These are phyloP conservation scores for Trametes sp. DNA, from an alignment of 1,284 basidiomycete genomes.

Conservation along the genomic window DNA sequence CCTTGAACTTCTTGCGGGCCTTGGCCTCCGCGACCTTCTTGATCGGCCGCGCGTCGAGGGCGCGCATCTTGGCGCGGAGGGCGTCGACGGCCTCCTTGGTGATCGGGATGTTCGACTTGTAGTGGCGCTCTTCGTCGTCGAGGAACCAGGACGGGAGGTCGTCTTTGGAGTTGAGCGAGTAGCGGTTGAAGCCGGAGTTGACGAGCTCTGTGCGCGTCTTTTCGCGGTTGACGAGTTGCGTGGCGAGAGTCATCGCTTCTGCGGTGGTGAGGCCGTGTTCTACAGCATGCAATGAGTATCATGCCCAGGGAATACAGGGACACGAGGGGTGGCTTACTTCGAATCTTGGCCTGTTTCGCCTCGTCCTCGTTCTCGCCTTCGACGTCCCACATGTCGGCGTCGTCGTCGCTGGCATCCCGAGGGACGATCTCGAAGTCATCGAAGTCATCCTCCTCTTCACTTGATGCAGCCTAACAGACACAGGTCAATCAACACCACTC, in stretches of 20 bases:
- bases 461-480: conserved; percentile 16
- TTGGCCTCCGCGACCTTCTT: conserved; percentile 99
- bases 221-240: conserved; percentile 91
- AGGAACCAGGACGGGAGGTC: conserved; percentile 96
- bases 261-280: conserved; percentile 89
- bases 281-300: conserved; percentile 42
- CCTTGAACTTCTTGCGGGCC: conserved; percentile 95
- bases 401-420: conserved; percentile 55
- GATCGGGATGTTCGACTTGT: conserved; percentile 94
- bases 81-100: conserved; percentile 95
- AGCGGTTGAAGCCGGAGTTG: conserved; percentile 96
- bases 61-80: conserved; percentile 90
- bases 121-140: conserved; percentile 94
- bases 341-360: conserved; percentile 72
- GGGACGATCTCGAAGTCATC: conserved; percentile 82
- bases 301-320: neutral
- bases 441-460: conserved; percentile 42
- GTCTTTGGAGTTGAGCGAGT: conserved; percentile 91
- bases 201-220: conserved; percentile 90
- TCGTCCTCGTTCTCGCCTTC: conserved; percentile 84
- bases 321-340: conserved; percentile 57
- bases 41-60: conserved; percentile 96
- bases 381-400: conserved; percentile 82
- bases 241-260: conserved; percentile 93
- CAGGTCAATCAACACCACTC: conserved; percentile 8